Evolutionary conservation across 768 basidiomycete genomes (phyloP).

Genomic region (Macrocybe gigantea): DNA sequence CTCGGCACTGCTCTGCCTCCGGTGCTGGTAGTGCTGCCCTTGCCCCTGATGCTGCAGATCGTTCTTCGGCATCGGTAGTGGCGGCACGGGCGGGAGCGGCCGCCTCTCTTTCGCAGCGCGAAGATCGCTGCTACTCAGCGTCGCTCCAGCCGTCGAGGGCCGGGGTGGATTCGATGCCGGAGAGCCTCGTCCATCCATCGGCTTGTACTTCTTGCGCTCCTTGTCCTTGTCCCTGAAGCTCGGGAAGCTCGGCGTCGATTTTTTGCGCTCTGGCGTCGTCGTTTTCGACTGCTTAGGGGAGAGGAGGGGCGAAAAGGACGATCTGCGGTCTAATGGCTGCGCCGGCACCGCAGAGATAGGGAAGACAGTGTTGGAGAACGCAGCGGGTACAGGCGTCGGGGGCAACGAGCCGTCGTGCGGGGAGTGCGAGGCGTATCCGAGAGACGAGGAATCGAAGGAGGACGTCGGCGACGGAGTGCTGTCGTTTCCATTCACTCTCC

Average conservation of each 20-base stretch:
- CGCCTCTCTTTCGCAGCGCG: constrained; percentile 2
- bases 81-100: not conserved
- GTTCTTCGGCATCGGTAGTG: constrained; percentile 7
- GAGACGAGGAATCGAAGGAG: not conserved
- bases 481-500: not conserved
- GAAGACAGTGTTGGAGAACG: not conserved
- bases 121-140: constrained; percentile 6
- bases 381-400: not conserved
- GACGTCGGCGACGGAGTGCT: not conserved
- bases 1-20: not conserved
- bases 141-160: constrained; percentile 34
- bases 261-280: not conserved
- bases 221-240: not conserved
- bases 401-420: not conserved
- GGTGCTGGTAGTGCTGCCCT: not conserved
- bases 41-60: not conserved
- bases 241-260: not conserved
- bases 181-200: not conserved
- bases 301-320: not conserved
- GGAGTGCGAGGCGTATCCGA: not conserved
- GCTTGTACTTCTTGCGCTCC: not conserved
- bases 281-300: not conserved
- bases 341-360: not conserved
- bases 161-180: constrained; percentile 11
- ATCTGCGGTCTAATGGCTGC: not conserved